These are phyloP conservation scores for Cercospora berteroae DNA, from an alignment of 2,329 filamentous ascomycete genomes.

Conservation along the genomic window DNA sequence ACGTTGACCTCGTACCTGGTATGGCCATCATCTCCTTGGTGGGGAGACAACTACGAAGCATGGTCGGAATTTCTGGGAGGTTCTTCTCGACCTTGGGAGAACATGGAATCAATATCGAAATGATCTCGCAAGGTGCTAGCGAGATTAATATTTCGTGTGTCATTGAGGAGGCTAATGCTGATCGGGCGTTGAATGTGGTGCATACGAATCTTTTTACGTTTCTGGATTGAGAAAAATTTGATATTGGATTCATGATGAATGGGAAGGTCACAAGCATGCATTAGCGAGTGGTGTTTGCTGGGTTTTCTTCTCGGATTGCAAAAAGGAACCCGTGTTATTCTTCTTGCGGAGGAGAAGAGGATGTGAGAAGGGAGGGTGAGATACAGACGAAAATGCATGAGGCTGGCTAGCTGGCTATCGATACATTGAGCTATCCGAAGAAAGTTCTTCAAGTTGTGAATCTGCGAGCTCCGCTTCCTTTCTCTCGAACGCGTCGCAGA, in stretches of 20 bases:
- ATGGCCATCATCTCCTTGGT: conserved; percentile 97
- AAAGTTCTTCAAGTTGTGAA: background rate
- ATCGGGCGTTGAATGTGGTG: conserved; percentile 90
- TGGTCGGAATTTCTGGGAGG: conserved; percentile 82
- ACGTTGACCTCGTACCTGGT: conserved; percentile 82
- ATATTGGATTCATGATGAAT: background rate
- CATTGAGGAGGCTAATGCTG: conserved; percentile 85
- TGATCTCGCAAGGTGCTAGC: conserved; percentile 98
- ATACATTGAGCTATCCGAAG: background rate
- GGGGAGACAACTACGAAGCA: conserved; percentile 95
- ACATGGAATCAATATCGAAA: conserved; percentile 94
- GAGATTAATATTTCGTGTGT: conserved; percentile 99
- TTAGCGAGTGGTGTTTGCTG: background rate
- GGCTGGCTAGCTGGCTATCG: background rate
- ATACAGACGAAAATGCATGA: background rate
- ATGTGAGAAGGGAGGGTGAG: background rate
- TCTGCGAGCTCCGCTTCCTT: background rate
- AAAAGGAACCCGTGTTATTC: background rate
- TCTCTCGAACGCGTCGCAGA: background rate
- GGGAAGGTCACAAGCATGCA: background rate
- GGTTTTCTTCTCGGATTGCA: background rate
- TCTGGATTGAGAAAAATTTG: conserved; percentile 59
- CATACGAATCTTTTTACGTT: conserved; percentile 98
- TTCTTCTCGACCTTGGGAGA: conserved; percentile 96
- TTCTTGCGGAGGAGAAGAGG: background rate